These are phyloP conservation scores for Dactylonectria macrodidyma DNA, from an alignment of 2,329 filamentous ascomycete genomes.

Conservation along the genomic window DNA sequence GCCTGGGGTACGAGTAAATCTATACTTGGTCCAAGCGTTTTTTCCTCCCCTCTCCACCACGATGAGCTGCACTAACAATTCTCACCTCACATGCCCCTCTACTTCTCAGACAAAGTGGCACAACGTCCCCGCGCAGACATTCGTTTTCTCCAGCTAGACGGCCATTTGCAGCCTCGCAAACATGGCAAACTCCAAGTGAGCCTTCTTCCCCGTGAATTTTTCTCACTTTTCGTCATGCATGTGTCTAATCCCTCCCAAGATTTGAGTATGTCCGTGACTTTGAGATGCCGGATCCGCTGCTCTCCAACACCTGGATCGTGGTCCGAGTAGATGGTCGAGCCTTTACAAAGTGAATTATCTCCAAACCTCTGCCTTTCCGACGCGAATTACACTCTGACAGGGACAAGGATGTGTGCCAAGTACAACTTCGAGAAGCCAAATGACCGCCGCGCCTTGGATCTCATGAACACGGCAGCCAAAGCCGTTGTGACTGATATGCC, in stretches of 20 bases:
- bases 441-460: conserved; percentile 85
- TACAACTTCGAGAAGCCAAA: conserved; percentile 95
- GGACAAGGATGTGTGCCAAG: conserved; percentile 80
- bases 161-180: conserved; percentile 26
- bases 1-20: conserved; percentile 35
- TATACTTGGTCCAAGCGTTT: conserved; percentile 30
- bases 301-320: conserved; percentile 96
- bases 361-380: background rate
- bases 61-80: conserved; percentile 48
- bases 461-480: conserved; percentile 95
- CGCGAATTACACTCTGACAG: conserved; percentile 32
- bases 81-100: conserved; percentile 41
- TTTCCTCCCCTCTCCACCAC: conserved; percentile 28
- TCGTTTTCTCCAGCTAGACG: conserved; percentile 16
- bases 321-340: conserved; percentile 94
- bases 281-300: conserved; percentile 83
- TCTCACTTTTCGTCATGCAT: background rate
- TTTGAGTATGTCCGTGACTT: conserved; percentile 96
- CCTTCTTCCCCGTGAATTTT: conserved; percentile 9
- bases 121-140: conserved; percentile 18
- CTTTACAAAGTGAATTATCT: conserved; percentile 86
- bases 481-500: conserved; percentile 87
- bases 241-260: conserved; percentile 61
- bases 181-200: conserved; percentile 72
- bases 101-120: conserved; percentile 36